Evolutionary conservation across 225 moss, liverwort and hornwort species (phyloP), one percentile per base, ranked within the genome.

Genomic region (Climacium dendroides): DNA sequence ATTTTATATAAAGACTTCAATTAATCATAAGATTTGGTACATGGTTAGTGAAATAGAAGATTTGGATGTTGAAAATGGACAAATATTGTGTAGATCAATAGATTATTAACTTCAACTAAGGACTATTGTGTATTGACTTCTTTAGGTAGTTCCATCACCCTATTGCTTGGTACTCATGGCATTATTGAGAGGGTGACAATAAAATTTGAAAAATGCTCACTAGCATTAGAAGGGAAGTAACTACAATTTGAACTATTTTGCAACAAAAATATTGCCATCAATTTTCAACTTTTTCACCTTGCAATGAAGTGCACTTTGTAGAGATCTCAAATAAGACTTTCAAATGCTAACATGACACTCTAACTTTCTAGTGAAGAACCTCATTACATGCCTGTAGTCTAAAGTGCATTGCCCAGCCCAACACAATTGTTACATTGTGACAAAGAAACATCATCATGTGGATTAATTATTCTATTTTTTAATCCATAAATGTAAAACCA

Each of bases 121-220:
- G 29, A 48, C 30, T 48, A 19, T 30, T 32, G 3, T 30, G 11
- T 19, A 4, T 47, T 18, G 47, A 32, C 2, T 8, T 41, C 15
- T 32, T 12, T 0, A 0, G 6, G 7, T 3, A 72, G 2, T 10
- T 45, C 29, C 17, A 72, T 9, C 24, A 14, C 1, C 41, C 5
- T 43, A 1, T 2, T 1, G 0, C 28, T 71, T 2, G 3, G 29
- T 73, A 2, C 8, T 74, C 12, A 12, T 19, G 32, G 12, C 50
- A 19, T 19, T 19, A 30, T 7, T 48, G 30, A n/a, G 6, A 28
- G 19, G 43, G 5, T 19, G 19, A 29, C 18, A 6, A 30, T n/a
- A 69, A 47, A 28, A 39, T 15, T 47, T 73, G 47, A 18, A 73
- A 73, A 73, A 30, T 48, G 32, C 1, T 32, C 50, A 19, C 5